Conservation (phyloP, 805 yeast species). For the Suhomyces sp. region DNA sequence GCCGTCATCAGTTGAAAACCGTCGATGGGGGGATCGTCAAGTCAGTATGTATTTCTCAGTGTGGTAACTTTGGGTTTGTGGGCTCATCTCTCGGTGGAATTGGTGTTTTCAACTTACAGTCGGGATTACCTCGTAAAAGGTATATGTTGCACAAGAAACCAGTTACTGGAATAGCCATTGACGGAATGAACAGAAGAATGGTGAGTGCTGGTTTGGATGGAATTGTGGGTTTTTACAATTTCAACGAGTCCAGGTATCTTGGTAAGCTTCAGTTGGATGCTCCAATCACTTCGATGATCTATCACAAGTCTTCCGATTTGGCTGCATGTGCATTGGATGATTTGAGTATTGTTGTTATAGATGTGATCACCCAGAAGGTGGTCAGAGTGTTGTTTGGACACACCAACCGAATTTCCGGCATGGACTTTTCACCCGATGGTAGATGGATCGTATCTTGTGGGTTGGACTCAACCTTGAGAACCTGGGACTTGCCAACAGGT, state of each 20-base stretch:
- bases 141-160: conserved; percentile 70
- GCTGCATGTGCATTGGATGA: conserved; percentile 86
- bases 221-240: conserved; percentile 80
- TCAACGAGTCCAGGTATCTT: conserved; percentile 63
- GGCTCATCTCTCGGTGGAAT: conserved; percentile 88
- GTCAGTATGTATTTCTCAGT: conserved; percentile 75
- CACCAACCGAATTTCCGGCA: conserved; percentile 76
- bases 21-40: conserved; percentile 77
- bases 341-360: conserved; percentile 77
- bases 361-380: conserved; percentile 72
- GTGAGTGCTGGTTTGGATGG: conserved; percentile 90
- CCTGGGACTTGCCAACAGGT: conserved; percentile 98
- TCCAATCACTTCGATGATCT: conserved; percentile 73
- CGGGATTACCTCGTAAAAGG: conserved; percentile 76
- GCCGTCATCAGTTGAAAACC: conserved; percentile 66
- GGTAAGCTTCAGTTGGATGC: conserved; percentile 68
- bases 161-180: conserved; percentile 85
- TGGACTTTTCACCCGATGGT: conserved; percentile 93
- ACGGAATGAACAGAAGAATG: conserved; percentile 86
- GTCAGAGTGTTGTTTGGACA: conserved; percentile 92
- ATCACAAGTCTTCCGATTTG: conserved; percentile 80
- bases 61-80: conserved; percentile 93
- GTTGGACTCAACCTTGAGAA: conserved; percentile 82
- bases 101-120: conserved; percentile 84
- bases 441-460: conserved; percentile 88